Evolutionary conservation across 768 basidiomycete species (phyloP).

Genomic region (Hericium coralloides): DNA sequence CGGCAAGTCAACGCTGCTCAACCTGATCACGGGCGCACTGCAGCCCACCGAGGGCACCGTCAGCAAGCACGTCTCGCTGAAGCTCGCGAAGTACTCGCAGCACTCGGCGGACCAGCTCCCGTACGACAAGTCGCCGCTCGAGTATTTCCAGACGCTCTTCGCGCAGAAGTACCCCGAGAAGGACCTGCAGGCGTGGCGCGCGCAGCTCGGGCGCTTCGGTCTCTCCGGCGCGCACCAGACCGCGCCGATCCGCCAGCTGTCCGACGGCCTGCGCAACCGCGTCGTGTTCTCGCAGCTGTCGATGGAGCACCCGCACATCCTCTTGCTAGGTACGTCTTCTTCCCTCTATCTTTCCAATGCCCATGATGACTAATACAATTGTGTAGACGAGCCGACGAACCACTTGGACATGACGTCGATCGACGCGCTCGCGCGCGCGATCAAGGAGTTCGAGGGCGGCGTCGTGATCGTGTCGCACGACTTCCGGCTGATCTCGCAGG

Average conservation of each 20-base stretch:
- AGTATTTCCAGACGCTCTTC: conserved; percentile 86
- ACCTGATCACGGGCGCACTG: conserved; percentile 78
- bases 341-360: background rate
- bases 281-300: conserved; percentile 95
- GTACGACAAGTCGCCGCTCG: conserved; percentile 83
- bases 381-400: conserved; percentile 85
- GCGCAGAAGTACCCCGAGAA: conserved; percentile 85
- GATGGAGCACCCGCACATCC: conserved; percentile 96
- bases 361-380: background rate
- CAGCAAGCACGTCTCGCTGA: conserved; percentile 81
- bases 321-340: conserved; percentile 58
- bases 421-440: conserved; percentile 89
- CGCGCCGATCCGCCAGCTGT: conserved; percentile 86
- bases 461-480: conserved; percentile 99
- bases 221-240: conserved; percentile 92
- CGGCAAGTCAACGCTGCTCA: conserved; percentile 86
- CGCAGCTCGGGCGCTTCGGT: conserved; percentile 93
- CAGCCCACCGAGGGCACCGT: conserved; percentile 81
- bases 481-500: conserved; percentile 97
- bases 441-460: conserved; percentile 96
- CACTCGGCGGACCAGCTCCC: conserved; percentile 98
- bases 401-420: conserved; percentile 98
- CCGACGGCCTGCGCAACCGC: conserved; percentile 93
- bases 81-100: conserved; percentile 97
- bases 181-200: conserved; percentile 88